Conservation (phyloP, 345 rosid genomes). For the Conringia planisiliqua region DNA sequence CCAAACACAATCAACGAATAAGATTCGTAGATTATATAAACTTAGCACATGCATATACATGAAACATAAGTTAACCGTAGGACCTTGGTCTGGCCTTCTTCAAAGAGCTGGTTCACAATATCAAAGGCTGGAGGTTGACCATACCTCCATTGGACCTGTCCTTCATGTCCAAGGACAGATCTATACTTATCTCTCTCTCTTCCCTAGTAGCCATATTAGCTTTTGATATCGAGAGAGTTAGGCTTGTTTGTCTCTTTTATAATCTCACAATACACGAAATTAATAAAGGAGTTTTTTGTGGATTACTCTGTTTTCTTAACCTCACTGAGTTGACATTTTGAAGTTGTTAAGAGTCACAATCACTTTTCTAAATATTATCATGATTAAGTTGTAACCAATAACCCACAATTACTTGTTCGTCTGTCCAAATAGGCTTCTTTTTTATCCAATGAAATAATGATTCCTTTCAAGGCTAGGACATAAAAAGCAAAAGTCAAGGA, state of each 20-base stretch:
- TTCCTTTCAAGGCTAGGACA: neutral
- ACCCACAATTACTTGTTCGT: neutral
- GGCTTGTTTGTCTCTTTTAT: constrained; percentile 13
- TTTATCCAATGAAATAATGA: neutral
- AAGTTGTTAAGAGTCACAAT: constrained; percentile 29
- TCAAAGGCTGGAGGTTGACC: constrained; percentile 59
- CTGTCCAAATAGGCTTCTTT: neutral
- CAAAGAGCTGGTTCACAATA: constrained; percentile 57
- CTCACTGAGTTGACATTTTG: constrained; percentile 3
- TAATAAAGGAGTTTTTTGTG: neutral
- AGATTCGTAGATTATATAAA: neutral
- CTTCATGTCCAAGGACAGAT: constrained; percentile 41
- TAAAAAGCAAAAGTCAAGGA: neutral
- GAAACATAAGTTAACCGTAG: neutral
- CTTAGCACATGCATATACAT: neutral
- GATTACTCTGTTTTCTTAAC: neutral
- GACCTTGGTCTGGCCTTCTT: constrained; percentile 69
- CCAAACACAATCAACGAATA: neutral
- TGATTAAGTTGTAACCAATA: constrained; percentile 10
- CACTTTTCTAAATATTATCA: neutral
- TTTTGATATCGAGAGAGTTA: constrained; percentile 7
- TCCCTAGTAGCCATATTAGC: constrained; percentile 31
- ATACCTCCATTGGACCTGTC: constrained; percentile 55
- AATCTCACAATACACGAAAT: constrained; percentile 1
- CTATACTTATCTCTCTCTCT: constrained; percentile 61